A percentile compares a stretch with the other conserved stretches of the same genome.
Conservation (phyloP, 2,329 filamentous ascomycete species). For the Plectosphaerella cucumerina region DNA sequence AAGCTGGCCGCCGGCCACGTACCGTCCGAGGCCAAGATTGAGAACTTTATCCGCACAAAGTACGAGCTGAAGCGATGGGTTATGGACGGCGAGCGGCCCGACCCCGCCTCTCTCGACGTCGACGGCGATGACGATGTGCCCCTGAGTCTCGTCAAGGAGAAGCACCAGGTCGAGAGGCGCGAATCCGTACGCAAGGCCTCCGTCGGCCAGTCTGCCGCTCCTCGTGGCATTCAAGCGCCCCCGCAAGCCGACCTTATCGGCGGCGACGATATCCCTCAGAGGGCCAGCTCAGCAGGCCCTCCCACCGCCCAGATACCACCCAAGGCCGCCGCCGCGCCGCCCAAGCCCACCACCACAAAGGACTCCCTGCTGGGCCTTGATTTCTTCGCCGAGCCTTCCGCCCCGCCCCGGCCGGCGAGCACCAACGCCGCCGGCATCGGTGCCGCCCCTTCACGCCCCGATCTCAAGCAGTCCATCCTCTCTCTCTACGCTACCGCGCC, state of each 20-base stretch:
- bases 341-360: constrained; percentile 67
- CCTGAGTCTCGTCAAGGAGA: constrained; percentile 60
- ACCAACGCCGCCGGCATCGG: constrained; percentile 61
- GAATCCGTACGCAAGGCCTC: constrained; percentile 58
- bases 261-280: constrained; percentile 62
- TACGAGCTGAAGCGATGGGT: constrained; percentile 98
- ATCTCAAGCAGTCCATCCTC: constrained; percentile 94
- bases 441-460: constrained; percentile 69
- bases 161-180: constrained; percentile 58
- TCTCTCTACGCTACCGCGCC: constrained; percentile 87
- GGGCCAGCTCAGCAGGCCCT: constrained; percentile 72
- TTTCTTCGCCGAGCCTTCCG: constrained; percentile 74
- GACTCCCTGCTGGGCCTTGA: constrained; percentile 91
- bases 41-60: constrained; percentile 99
- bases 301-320: constrained; percentile 51
- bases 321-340: constrained; percentile 62
- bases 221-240: constrained; percentile 22
- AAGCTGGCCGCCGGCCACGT: constrained; percentile 89
- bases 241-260: constrained; percentile 78
- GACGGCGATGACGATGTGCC: constrained; percentile 82
- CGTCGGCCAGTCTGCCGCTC: constrained; percentile 34
- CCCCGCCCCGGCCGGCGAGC: constrained; percentile 78
- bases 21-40: constrained; percentile 95
- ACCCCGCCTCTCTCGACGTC: constrained; percentile 80
- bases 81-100: constrained; percentile 95